Evolutionary conservation across 2,329 filamentous ascomycete species (phyloP).

Genomic region (Talaromyces marneffei): DNA sequence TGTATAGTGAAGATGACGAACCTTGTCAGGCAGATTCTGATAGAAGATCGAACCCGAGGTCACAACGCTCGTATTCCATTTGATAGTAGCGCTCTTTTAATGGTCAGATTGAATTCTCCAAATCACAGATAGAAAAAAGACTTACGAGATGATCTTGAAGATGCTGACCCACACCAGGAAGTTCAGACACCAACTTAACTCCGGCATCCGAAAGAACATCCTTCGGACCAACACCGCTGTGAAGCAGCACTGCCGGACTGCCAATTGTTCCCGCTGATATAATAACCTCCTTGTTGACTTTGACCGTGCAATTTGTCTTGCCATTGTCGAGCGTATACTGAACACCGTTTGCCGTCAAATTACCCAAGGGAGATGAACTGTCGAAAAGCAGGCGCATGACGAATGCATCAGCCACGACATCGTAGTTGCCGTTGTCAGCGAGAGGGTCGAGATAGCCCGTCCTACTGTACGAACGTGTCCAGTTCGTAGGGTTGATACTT

Average conservation of each 20-base stretch:
- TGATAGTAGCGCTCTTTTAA: constrained; percentile 26
- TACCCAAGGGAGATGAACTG: constrained; percentile 19
- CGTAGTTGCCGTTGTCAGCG: constrained; percentile 28
- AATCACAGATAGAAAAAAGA: neutral
- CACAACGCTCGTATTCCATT: constrained; percentile 23
- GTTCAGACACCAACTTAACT: constrained; percentile 42
- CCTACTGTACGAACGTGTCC: constrained; percentile 33
- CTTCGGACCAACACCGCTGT: constrained; percentile 55
- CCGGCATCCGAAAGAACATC: constrained; percentile 41
- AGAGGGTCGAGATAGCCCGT: constrained; percentile 33
- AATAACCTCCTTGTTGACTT: constrained; percentile 26
- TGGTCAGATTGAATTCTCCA: neutral
- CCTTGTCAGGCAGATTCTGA: constrained; percentile 22
- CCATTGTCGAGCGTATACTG: constrained; percentile 29
- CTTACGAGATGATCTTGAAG: constrained; percentile 45
- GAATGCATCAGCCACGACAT: constrained; percentile 28
- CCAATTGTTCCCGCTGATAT: constrained; percentile 48
- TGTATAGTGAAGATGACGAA: constrained; percentile 10
- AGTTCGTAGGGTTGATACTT: constrained; percentile 30
- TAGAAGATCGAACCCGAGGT: constrained; percentile 29
- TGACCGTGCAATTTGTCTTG: constrained; percentile 21
- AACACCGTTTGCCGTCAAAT: constrained; percentile 27
- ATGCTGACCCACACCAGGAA: constrained; percentile 46
- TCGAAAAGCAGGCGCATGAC: constrained; percentile 30
- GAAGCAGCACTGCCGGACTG: constrained; percentile 54